These are phyloP conservation scores for Medicago arabica DNA, from an alignment of 306 rosid genomes.

Conservation along the genomic window DNA sequence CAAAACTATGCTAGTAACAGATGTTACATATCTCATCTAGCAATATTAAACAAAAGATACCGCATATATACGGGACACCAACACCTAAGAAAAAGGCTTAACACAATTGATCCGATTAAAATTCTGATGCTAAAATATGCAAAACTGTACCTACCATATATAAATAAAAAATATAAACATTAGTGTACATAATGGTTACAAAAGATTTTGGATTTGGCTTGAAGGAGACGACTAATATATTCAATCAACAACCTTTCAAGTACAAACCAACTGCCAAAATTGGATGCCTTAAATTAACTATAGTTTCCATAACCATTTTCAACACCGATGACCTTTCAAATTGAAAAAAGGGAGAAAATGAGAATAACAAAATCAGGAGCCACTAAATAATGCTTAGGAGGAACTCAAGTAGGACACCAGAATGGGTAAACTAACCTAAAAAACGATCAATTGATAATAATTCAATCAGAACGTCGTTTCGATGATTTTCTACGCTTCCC, in stretches of 20 bases:
- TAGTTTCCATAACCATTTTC: constrained; percentile 26
- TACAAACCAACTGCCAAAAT: neutral
- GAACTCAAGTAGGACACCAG: neutral
- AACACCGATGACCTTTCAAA: neutral
- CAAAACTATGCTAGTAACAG: too few species aligned
- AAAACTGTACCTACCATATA: neutral
- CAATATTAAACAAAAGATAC: too few species aligned
- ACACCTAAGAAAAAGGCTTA: too few species aligned
- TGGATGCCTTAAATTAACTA: constrained; percentile 21
- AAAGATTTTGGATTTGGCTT: constrained; percentile 6
- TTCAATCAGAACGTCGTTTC: constrained; percentile 56
- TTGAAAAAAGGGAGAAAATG: constrained; percentile 14
- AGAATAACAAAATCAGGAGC: constrained; percentile 18
- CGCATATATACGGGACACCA: too few species aligned
- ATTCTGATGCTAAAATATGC: too few species aligned
- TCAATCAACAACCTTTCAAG: constrained; percentile 2
- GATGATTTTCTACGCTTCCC: constrained; percentile 75
- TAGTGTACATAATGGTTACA: constrained; percentile 15
- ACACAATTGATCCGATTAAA: too few species aligned
- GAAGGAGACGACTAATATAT: neutral
- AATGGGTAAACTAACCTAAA: constrained; percentile 32
- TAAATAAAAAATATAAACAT: neutral
- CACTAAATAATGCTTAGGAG: neutral
- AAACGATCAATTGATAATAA: constrained; percentile 7
- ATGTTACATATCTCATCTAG: too few species aligned